phyloP scores from a whole-genome alignment of 2,329 filamentous ascomycete genomes.

The Zelopaecilomyces penicillatus region DNA sequence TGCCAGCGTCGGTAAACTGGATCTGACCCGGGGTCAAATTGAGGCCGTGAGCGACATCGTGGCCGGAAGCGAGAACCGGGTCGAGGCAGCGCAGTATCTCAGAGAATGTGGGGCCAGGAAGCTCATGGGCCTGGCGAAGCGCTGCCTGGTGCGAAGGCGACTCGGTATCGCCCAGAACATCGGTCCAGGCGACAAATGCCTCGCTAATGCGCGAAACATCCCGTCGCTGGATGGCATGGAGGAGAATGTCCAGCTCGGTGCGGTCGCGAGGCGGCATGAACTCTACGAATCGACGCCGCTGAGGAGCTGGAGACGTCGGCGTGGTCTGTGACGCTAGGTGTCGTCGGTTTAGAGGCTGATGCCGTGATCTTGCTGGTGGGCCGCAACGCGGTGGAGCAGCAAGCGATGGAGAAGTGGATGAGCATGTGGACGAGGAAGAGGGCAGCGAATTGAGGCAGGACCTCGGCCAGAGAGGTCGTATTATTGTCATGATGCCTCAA shows the following conservation, averaged over 20 bases:
- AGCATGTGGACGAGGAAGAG: slow-evolving; percentile 1
- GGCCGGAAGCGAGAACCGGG: slow-evolving; percentile 39
- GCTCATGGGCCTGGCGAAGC: slow-evolving; percentile 21
- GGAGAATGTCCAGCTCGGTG: slow-evolving; percentile 17
- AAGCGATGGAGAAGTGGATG: too few relatives aligned
- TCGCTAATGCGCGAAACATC: slow-evolving; percentile 15
- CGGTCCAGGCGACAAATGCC: slow-evolving; percentile 21
- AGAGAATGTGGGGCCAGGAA: slow-evolving; percentile 51
- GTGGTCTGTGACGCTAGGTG: slow-evolving; percentile 16
- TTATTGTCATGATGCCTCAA: slow-evolving; percentile 19
- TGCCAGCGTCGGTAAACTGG: slow-evolving; percentile 28
- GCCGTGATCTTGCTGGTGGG: slow-evolving; percentile 15
- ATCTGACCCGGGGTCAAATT: slow-evolving; percentile 31
- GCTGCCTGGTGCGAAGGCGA: slow-evolving; percentile 15
- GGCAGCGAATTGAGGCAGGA: slow-evolving; percentile 14
- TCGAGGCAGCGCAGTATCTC: slow-evolving; percentile 56
- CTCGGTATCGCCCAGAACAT: slow-evolving; percentile 12
- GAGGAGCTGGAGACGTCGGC: slow-evolving; percentile 4
- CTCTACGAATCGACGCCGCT: slow-evolving; percentile 6
- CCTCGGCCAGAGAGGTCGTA: slow-evolving; percentile 17
- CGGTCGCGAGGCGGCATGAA: slow-evolving; percentile 8
- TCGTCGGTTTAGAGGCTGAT: slow-evolving; percentile 16
- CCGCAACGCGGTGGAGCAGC: slow-evolving; percentile 11
- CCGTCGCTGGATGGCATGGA: slow-evolving; percentile 24
- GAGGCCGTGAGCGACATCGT: slow-evolving; percentile 40